Evolutionary conservation across 768 basidiomycete genomes (phyloP).

Genomic region (Cyclocybe aegerita): DNA sequence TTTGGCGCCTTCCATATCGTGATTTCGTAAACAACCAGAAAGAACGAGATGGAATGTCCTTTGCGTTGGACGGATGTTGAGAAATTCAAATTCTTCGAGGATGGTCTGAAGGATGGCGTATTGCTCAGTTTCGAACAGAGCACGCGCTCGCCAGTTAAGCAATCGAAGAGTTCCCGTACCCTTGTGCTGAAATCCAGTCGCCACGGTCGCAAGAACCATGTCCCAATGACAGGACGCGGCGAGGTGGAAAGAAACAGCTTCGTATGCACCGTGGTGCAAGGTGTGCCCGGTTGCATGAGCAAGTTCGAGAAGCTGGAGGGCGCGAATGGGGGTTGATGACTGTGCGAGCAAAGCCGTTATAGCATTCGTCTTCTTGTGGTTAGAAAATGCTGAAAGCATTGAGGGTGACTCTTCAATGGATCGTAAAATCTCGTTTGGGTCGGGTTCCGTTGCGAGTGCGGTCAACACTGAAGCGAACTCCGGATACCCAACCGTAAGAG

Average conservation of each 20-base stretch:
- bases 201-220: slow-evolving; percentile 45
- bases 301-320: slow-evolving; percentile 45
- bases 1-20: slow-evolving; percentile 57
- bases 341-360: slow-evolving; percentile 31
- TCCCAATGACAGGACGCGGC: slow-evolving; percentile 50
- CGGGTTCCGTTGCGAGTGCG: slow-evolving; percentile 10
- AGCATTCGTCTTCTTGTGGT: slow-evolving; percentile 29
- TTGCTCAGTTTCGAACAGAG: slow-evolving; percentile 52
- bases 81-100: slow-evolving; percentile 49
- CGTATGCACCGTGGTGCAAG: slow-evolving; percentile 57
- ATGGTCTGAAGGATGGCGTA: slow-evolving; percentile 45
- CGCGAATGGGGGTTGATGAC: slow-evolving; percentile 34
- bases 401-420: slow-evolving; percentile 18
- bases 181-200: slow-evolving; percentile 47
- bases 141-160: slow-evolving; percentile 70
- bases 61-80: slow-evolving; percentile 47
- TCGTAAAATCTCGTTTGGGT: slow-evolving; percentile 13
- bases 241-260: slow-evolving; percentile 50
- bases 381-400: slow-evolving; percentile 24
- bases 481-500: slow-evolving; percentile 1
- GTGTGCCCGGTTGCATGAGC: slow-evolving; percentile 48
- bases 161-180: slow-evolving; percentile 52
- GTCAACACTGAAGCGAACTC: slow-evolving; percentile 14
- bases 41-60: slow-evolving; percentile 72
- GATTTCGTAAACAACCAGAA: slow-evolving; percentile 67